phyloP scores from a whole-genome alignment of 805 yeast species.

The Nakazawaea siamensis region DNA sequence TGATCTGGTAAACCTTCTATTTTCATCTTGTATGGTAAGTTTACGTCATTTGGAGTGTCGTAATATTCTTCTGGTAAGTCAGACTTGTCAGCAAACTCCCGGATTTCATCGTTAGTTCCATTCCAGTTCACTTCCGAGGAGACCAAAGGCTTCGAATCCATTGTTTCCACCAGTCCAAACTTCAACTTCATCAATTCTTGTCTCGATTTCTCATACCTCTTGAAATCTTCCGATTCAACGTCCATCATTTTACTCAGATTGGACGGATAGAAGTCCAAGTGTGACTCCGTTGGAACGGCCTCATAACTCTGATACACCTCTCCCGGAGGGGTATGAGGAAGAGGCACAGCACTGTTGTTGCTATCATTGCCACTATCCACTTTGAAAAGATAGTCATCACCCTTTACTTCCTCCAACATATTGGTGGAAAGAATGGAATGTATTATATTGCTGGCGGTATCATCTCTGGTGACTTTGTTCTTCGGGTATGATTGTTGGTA shows the following conservation, averaged over 20 bases:
- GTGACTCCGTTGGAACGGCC: not conserved
- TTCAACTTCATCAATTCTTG: conserved; percentile 42
- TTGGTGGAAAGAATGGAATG: conserved; percentile 5
- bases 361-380: conserved; percentile 10
- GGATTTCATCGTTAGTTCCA: not conserved
- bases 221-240: conserved; percentile 15
- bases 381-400: conserved; percentile 5
- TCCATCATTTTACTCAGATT: not conserved
- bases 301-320: conserved; percentile 2
- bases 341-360: conserved; percentile 9
- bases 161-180: conserved; percentile 32
- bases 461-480: conserved; percentile 13
- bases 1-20: conserved; percentile 64
- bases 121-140: conserved; percentile 3
- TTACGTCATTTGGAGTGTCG: conserved; percentile 14
- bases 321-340: conserved; percentile 9
- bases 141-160: not conserved
- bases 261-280: no score
- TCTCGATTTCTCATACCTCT: conserved; percentile 34
- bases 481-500: conserved; percentile 33
- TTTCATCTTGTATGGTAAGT: conserved; percentile 39
- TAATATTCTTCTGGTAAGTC: conserved; percentile 22
- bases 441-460: conserved; percentile 13
- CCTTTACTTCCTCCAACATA: conserved; percentile 4
- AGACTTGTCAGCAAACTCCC: conserved; percentile 10